Conservation (phyloP, 1,139 yeast species). For the Petasospora rhodanensis region DNA sequence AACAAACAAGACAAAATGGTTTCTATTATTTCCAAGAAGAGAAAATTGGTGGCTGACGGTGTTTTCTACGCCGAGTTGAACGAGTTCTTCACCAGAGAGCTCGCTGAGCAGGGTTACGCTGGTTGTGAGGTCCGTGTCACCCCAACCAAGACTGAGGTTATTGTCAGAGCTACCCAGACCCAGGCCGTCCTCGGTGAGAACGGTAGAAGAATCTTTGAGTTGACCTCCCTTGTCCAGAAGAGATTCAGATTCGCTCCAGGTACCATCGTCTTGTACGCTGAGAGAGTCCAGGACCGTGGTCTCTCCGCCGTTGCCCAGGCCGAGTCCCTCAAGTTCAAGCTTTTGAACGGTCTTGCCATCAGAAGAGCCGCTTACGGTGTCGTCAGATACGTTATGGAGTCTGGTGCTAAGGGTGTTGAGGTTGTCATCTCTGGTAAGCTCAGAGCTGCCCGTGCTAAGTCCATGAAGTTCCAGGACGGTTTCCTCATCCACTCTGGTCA, state of each 20-base stretch:
- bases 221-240: constrained; percentile 96
- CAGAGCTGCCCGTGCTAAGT: constrained; percentile 99
- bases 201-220: constrained; percentile 99
- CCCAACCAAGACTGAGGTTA: constrained; percentile 96
- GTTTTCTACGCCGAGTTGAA: constrained; percentile 99
- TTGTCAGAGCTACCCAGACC: constrained; percentile 99
- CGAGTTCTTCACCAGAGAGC: constrained; percentile 99
- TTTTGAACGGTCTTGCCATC: constrained; percentile 97
- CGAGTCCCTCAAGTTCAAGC: constrained; percentile 97
- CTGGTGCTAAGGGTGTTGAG: constrained; percentile 99
- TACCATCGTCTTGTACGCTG: constrained; percentile 94
- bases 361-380: constrained; percentile 99
- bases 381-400: constrained; percentile 99
- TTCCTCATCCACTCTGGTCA: constrained; percentile 99
- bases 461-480: constrained; percentile 99
- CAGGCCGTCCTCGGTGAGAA: constrained; percentile 99
- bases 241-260: constrained; percentile 97
- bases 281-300: constrained; percentile 99
- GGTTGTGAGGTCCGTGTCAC: constrained; percentile 99
- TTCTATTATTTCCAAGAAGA: constrained; percentile 74
- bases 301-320: constrained; percentile 99
- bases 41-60: constrained; percentile 99
- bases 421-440: constrained; percentile 99
- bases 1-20: constrained; percentile 37
- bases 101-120: constrained; percentile 99